Evolutionary conservation across 2,329 filamentous ascomycete genomes (phyloP), one percentile per base, ranked within the genome.

Genomic region (Massarina eburnea): DNA sequence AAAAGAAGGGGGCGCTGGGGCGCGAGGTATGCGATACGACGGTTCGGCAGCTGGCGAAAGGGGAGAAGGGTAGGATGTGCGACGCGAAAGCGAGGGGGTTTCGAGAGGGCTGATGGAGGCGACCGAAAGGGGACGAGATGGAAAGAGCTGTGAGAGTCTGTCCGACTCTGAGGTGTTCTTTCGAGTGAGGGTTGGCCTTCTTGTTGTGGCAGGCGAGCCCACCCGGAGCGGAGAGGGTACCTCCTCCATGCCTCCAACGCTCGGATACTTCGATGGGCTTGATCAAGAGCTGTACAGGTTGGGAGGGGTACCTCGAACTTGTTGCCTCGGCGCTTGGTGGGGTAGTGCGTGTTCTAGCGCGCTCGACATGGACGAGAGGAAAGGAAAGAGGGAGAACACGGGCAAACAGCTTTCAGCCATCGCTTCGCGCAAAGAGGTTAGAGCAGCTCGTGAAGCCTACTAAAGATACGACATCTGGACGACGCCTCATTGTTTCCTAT

Each of bases 121-220:
- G 18, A 57, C 41, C 17, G 66, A 67, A 1, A 57, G 48, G 3
- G 63, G 61, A 10, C 61, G 59, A 12, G 67, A 67, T 12, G 64
- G 67, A 36, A 69, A 71, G n/a, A 70, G 55, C 43, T 67, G 64
- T n/a, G 66, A 66, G 6, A 70, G 58, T 37, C 63, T 58, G 36
- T 64, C 58, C 17, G 66, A 69, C 3, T 58, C 60, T 5, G 65
- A 67, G 1, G 62, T 68, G 21, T 56, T 60, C 44, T 61, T 57
- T 27, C 58, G 63, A 29, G 29, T 45, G 26, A 61, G 56, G 7
- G 56, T 49, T 39, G 67, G 64, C 35, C 61, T 58, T 39, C 45
- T 37, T 14, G 57, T 55, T 6, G 55, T 48, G 8, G 51, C 49
- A 24, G 67, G 64, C 38, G 66, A 68, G 24, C 61, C 64, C 22